Conservation (phyloP, 2,329 filamentous ascomycete species). For the Trichoderma polysporum region DNA sequence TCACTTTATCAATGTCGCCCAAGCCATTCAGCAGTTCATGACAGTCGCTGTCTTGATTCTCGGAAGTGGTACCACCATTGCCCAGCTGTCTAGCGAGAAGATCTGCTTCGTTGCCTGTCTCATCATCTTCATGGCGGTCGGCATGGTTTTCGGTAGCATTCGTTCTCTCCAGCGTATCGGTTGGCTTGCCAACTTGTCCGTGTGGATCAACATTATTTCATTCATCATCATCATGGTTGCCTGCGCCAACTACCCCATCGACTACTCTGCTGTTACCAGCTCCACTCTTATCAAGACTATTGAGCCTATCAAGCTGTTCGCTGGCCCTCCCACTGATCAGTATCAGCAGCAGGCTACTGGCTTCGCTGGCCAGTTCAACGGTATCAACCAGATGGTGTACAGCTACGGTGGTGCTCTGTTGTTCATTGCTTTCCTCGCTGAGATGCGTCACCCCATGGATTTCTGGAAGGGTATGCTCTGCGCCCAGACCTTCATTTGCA, state of each 20-base stretch:
- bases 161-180: constrained; percentile 12
- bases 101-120: constrained; percentile 16
- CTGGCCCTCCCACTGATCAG: constrained; percentile 5
- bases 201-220: constrained; percentile 11
- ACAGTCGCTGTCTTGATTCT: constrained; percentile 13
- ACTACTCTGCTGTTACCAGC: constrained; percentile 3
- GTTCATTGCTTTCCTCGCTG: constrained; percentile 14
- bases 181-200: constrained; percentile 14
- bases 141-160: constrained; percentile 16
- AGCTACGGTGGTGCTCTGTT: constrained; percentile 13
- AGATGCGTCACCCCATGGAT: constrained; percentile 17
- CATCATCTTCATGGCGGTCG: constrained; percentile 17
- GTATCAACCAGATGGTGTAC: constrained; percentile 18
- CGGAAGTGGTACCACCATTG: constrained; percentile 7
- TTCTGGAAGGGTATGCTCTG: constrained; percentile 19
- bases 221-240: constrained; percentile 19
- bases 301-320: not conserved
- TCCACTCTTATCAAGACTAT: constrained; percentile 6
- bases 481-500: constrained; percentile 15
- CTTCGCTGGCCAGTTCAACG: constrained; percentile 16
- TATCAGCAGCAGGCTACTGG: constrained; percentile 15
- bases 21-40: constrained; percentile 17
- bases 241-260: constrained; percentile 14
- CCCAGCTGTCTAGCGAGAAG: constrained; percentile 8
- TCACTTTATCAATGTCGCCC: constrained; percentile 15